phyloP scores from a whole-genome alignment of 176 grass and related monocot genomes.

The Tillandsia fasciculata region DNA sequence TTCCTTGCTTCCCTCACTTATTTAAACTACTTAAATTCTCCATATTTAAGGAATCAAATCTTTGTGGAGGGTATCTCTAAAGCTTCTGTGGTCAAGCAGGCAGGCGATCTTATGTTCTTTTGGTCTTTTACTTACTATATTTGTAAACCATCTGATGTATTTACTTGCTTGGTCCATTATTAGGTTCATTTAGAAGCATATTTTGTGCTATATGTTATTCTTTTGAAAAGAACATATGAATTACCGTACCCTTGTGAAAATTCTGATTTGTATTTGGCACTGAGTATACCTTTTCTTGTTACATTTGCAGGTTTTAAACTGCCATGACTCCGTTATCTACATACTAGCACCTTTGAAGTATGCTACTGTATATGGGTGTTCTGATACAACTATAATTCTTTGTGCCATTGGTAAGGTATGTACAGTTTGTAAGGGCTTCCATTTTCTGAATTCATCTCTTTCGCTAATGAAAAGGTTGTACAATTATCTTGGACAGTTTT shows the following conservation, averaged over 20 bases:
- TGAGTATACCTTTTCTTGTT: neutral
- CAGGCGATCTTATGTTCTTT: conserved; percentile 21
- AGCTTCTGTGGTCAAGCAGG: conserved; percentile 85
- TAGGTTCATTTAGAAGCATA: too few species aligned
- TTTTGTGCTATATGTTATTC: too few species aligned
- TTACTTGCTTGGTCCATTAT: neutral
- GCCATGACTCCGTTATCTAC: conserved; percentile 96
- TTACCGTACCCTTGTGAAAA: neutral
- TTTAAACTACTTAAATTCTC: conserved; percentile 16
- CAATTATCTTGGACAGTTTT: neutral
- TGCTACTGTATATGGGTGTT: conserved; percentile 95
- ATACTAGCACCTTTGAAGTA: conserved; percentile 89
- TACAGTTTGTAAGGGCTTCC: neutral
- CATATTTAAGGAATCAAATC: conserved; percentile 60
- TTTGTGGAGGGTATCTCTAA: conserved; percentile 98
- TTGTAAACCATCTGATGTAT: neutral
- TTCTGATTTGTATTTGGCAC: neutral
- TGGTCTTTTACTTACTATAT: neutral
- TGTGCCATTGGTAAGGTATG: conserved; percentile 93
- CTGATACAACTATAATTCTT: conserved; percentile 81
- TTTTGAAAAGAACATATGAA: too few species aligned
- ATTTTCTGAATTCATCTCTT: neutral
- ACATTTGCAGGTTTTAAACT: conserved; percentile 78
- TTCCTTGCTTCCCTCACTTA: neutral
- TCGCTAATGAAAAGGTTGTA: neutral